Evolutionary conservation across 2,329 filamentous ascomycete genomes (phyloP), one percentile per base, ranked within the genome.

Genomic region (Sordariomycetes sp.): DNA sequence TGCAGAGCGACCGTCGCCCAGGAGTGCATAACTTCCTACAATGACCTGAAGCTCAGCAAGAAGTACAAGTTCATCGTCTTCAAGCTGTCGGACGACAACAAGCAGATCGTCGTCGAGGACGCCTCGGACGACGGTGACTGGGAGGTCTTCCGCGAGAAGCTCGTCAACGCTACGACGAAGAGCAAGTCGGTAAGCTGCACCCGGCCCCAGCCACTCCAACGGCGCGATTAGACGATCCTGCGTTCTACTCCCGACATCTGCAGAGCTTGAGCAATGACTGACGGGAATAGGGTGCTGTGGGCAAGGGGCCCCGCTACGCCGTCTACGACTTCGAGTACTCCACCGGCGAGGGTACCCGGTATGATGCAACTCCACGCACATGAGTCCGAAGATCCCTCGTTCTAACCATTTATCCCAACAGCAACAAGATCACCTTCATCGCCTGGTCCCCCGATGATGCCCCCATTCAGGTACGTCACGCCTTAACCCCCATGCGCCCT

Each of bases 31-130:
- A 71, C 72, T 65, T 74, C 77, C 61, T 93, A 87, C 82, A 90
- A 92, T 74, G 86, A 92, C 66, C 82, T 93, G 65, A 93, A 93
- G 83, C 85, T 91, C 66, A 79, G 76, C 75, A 91, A 91, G 76
- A 85, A 83, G 78, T 80, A 84, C 78, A 92, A 90, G 77, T 95
- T 83, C 81, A 87, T 94, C 77, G 85, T 94, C 80, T 93, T 83
- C 86, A 90, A 91, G 81, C 84, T 94, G 71, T 87, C 85, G 64
- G 88, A 92, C 74, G 82, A 91, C 79, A 85, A 85, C 81, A 90
- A 87, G 76, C 75, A 90, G 76, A 90, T 94, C 71, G 85, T 88
- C 60, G 83, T 94, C 66, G 89, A 93, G 74, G 84, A 89, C 71
- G 79, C 83, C 58, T 88, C 85, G 60, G 76, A 75, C 61, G 79